Conservation (phyloP, 495 filamentous ascomycete genomes). For the Pyronema domesticum region DNA sequence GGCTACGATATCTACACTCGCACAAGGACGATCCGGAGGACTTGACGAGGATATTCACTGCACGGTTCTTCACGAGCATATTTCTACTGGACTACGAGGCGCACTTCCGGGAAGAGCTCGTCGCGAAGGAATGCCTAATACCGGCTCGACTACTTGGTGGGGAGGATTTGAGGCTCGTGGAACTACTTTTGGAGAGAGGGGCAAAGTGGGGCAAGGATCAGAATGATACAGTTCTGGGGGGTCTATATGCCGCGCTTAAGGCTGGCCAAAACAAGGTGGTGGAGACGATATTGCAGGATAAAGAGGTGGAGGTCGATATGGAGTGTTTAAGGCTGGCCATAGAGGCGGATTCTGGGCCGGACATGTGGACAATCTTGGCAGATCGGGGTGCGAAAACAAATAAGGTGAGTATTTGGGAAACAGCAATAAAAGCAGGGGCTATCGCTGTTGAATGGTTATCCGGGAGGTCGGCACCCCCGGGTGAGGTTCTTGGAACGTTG, state of each 20-base stretch:
- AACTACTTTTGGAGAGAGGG: background rate
- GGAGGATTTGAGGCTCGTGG: background rate
- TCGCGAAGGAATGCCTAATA: background rate
- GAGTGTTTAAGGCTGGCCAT: background rate
- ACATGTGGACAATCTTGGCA: background rate
- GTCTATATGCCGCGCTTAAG: background rate
- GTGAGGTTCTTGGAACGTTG: background rate
- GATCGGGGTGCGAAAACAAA: background rate
- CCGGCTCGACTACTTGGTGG: background rate
- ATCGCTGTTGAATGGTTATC: background rate
- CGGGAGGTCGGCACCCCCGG: background rate
- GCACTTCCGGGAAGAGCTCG: background rate
- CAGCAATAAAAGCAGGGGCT: background rate
- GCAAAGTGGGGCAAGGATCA: background rate
- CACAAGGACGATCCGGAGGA: background rate
- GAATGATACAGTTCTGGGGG: background rate
- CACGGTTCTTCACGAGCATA: background rate
- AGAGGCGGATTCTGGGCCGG: background rate
- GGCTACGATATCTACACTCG: background rate
- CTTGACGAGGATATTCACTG: background rate
- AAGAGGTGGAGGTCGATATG: background rate
- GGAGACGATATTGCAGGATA: background rate
- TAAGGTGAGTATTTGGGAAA: background rate
- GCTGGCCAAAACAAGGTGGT: background rate
- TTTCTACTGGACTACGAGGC: background rate